phyloP scores from a whole-genome alignment of 2,329 filamentous ascomycete genomes.

The Diaporthe aspalathi region DNA sequence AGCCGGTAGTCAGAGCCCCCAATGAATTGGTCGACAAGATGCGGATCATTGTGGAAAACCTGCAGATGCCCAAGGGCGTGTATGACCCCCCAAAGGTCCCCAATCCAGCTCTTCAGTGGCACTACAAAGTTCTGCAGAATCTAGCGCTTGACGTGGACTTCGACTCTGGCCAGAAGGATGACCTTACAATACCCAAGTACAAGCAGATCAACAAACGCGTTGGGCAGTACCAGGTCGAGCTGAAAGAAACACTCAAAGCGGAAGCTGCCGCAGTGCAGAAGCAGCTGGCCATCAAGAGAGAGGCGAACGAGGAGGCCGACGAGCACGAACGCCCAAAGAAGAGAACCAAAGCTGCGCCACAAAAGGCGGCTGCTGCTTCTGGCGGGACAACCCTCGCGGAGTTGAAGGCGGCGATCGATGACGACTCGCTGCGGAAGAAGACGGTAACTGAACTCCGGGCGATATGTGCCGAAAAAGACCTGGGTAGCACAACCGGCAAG shows the following conservation, averaged over 20 bases:
- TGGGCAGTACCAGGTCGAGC: conserved; percentile 81
- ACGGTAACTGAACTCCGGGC: conserved; percentile 65
- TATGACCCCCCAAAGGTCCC: conserved; percentile 91
- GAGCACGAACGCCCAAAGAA: conserved; percentile 56
- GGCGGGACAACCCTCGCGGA: conserved; percentile 58
- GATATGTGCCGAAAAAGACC: conserved; percentile 58
- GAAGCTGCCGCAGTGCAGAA: conserved; percentile 56
- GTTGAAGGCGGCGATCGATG: conserved; percentile 57
- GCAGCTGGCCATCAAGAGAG: conserved; percentile 62
- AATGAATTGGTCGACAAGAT: conserved; percentile 83
- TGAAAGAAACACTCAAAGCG: conserved; percentile 75
- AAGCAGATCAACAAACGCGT: conserved; percentile 91
- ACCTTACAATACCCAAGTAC: conserved; percentile 86
- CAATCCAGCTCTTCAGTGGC: conserved; percentile 94
- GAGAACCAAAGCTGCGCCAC: conserved; percentile 52
- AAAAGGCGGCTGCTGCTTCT: conserved; percentile 42
- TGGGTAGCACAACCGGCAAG: conserved; percentile 59
- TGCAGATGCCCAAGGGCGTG: conserved; percentile 85
- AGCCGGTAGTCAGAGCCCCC: conserved; percentile 63
- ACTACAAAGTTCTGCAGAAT: conserved; percentile 93
- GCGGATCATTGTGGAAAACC: conserved; percentile 83
- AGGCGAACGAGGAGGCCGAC: conserved; percentile 58
- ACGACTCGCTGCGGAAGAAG: conserved; percentile 63
- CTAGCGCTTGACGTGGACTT: conserved; percentile 92
- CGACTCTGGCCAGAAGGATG: conserved; percentile 74